phyloP scores from a whole-genome alignment of 768 basidiomycete species.

The Tylopilus vinaceipallidus region DNA sequence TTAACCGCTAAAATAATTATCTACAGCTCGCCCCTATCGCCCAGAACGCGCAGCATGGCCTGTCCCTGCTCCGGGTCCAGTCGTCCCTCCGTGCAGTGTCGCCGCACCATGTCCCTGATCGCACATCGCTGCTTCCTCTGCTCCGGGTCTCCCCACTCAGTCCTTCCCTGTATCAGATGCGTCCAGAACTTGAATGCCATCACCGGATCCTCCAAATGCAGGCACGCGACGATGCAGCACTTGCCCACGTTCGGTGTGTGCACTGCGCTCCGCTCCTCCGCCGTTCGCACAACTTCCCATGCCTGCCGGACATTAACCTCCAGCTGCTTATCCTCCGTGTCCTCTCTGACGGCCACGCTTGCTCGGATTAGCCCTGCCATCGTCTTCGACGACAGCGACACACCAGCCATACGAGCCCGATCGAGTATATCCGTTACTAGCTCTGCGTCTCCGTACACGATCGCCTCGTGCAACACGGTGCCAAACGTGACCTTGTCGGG shows the following conservation, averaged over 20 bases:
- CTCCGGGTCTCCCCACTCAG: slow-evolving; percentile 47
- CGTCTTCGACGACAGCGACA: slow-evolving; percentile 47
- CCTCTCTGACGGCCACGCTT: slow-evolving; percentile 30
- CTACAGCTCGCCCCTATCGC: slow-evolving; percentile 11
- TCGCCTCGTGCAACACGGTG: slow-evolving; percentile 60
- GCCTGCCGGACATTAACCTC: slow-evolving; percentile 39
- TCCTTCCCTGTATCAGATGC: slow-evolving; percentile 41
- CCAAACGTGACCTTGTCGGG: slow-evolving; percentile 59
- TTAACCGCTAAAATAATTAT: not conserved
- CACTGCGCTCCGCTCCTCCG: slow-evolving; percentile 35
- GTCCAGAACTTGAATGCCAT: slow-evolving; percentile 65
- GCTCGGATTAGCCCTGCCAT: slow-evolving; percentile 47
- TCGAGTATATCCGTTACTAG: slow-evolving; percentile 44
- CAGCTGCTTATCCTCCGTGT: slow-evolving; percentile 26
- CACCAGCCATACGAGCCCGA: slow-evolving; percentile 37
- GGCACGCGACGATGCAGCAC: slow-evolving; percentile 48
- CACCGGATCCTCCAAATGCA: slow-evolving; percentile 45
- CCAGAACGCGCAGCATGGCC: slow-evolving; percentile 22
- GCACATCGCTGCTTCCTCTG: slow-evolving; percentile 42
- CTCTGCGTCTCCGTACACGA: slow-evolving; percentile 40
- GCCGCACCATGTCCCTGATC: slow-evolving; percentile 39
- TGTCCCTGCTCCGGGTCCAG: slow-evolving; percentile 20
- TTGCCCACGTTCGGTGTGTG: slow-evolving; percentile 49
- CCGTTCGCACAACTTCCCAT: slow-evolving; percentile 40
- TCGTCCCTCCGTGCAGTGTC: slow-evolving; percentile 24